Evolutionary conservation across 2,329 filamentous ascomycete genomes (phyloP), one percentile per base, ranked within the genome.

Genomic region (Calonectria pseudoturangicola): DNA sequence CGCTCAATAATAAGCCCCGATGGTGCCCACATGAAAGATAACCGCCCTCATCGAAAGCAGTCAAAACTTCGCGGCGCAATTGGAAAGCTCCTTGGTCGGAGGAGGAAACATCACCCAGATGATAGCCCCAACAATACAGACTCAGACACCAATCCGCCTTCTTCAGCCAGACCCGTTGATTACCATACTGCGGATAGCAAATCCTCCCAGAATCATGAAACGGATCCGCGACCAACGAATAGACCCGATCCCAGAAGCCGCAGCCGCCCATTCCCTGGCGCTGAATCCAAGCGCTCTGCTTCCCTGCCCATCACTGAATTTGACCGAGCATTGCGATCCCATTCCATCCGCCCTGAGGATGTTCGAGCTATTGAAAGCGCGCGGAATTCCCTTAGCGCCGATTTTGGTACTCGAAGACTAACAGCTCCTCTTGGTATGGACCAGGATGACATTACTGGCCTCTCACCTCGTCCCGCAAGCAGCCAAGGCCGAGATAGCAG

Each of bases 391-490:
- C 75, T 89, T 51, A 87, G 87, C 69, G 83, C 85, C 51, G 89
- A 90, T 18, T 79, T 81, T 27, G 82, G 78, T 72, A 76, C 79
- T 15, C 83, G 84, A 54, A 83, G 83, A 60, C 85, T 72, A 58
- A 62, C 77, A 9, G 80, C 77, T 41, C 75, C 79, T 4, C 74
- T 74, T 25, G 80, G 74, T 74, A 75, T 72, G 15, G 77, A 84
- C 13, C 85, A 84, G 70, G 82, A 82, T 13, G 87, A 88, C 70
- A 85, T 89, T 74, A 85, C 85, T 2, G 91, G 91, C 0, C 83
- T 93, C 54, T 90, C 90, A 2, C 91, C 91, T 0, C 86, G 91
- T 45, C 91, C 91, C 25, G 90, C 89, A n/a, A 92, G 90, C 77
- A 87, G 86, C 8, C 90, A 92, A 51, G 90, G 86, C 8, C 87